Conservation (phyloP, 306 rosid genomes). For the Styphnolobium japonicum region DNA sequence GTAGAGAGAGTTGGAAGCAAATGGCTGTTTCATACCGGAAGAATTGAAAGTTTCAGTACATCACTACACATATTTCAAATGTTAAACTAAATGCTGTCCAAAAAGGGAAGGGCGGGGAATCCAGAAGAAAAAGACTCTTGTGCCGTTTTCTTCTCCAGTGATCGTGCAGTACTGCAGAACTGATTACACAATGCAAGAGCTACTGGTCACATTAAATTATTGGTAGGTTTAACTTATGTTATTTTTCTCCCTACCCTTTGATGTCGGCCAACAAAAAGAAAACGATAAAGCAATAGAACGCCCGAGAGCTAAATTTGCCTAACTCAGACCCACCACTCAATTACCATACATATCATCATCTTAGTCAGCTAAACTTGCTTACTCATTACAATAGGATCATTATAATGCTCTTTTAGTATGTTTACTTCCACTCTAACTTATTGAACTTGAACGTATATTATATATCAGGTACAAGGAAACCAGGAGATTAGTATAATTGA, state of each 20-base stretch:
- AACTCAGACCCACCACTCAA: constrained; percentile 41
- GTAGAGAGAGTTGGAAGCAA: background rate
- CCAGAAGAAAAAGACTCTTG: background rate
- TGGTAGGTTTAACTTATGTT: background rate
- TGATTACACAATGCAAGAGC: constrained; percentile 15
- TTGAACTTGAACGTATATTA: background rate
- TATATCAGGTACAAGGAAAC: background rate
- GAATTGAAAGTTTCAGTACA: background rate
- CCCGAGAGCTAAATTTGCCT: constrained; percentile 21
- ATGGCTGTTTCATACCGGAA: background rate
- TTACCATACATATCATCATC: constrained; percentile 27
- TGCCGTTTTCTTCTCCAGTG: background rate
- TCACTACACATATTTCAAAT: background rate
- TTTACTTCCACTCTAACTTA: constrained; percentile 25
- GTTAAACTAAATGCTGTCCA: background rate
- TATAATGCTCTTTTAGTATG: constrained; percentile 32
- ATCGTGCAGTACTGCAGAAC: constrained; percentile 19
- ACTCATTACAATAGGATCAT: constrained; percentile 26
- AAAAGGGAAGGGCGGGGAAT: background rate
- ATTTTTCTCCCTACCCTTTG: background rate
- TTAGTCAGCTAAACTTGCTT: constrained; percentile 31
- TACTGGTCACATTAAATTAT: constrained; percentile 12
- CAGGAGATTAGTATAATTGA: constrained; percentile 24
- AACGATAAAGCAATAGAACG: constrained; percentile 3
- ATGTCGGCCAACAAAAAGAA: constrained; percentile 23